These are phyloP conservation scores for Phytopythium oedochilum DNA, from an alignment of 352 stramenopile species.

Conservation along the genomic window DNA sequence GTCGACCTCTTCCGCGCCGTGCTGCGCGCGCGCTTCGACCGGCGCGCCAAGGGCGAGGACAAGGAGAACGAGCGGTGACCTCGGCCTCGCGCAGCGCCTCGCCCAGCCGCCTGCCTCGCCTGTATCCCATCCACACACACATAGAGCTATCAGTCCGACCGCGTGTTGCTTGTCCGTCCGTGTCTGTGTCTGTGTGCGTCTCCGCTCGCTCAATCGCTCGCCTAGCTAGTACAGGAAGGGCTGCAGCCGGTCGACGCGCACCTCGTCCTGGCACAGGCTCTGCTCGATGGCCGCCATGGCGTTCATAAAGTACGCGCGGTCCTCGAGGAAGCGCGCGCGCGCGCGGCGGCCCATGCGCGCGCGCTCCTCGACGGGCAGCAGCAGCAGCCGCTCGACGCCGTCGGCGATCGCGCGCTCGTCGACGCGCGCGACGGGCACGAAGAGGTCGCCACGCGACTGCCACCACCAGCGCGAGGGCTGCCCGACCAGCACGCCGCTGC, in stretches of 20 bases:
- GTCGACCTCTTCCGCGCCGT: conserved; percentile 72
- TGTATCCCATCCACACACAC: too few relatives aligned
- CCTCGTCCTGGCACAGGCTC: conserved; percentile 75
- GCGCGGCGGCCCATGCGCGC: conserved; percentile 65
- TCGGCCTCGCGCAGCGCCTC: too few relatives aligned
- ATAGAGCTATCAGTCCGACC: too few relatives aligned
- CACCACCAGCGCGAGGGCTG: conserved; percentile 61
- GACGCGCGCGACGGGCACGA: conserved; percentile 72
- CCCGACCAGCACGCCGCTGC: conserved; percentile 67
- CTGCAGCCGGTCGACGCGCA: conserved; percentile 69
- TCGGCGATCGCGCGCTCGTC: conserved; percentile 57
- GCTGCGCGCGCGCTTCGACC: conserved; percentile 30
- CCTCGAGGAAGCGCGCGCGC: conserved; percentile 67
- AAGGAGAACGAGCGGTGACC: conserved; percentile 6
- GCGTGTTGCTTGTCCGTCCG: too few relatives aligned
- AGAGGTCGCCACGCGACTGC: conserved; percentile 80
- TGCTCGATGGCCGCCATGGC: conserved; percentile 75
- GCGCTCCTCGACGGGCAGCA: conserved; percentile 70
- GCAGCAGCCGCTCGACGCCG: conserved; percentile 61
- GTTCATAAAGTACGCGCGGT: conserved; percentile 78
- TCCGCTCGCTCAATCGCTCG: too few relatives aligned
- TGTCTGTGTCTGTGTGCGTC: too few relatives aligned
- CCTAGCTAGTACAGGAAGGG: conserved; percentile 62
- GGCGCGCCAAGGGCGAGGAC: not conserved
- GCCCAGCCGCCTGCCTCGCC: too few relatives aligned